A percentile compares a stretch with the other conserved stretches of the same genome.
These are phyloP conservation scores for Helenozyma baotianmanensis DNA, from an alignment of 805 yeast genomes.

Conservation along the genomic window DNA sequence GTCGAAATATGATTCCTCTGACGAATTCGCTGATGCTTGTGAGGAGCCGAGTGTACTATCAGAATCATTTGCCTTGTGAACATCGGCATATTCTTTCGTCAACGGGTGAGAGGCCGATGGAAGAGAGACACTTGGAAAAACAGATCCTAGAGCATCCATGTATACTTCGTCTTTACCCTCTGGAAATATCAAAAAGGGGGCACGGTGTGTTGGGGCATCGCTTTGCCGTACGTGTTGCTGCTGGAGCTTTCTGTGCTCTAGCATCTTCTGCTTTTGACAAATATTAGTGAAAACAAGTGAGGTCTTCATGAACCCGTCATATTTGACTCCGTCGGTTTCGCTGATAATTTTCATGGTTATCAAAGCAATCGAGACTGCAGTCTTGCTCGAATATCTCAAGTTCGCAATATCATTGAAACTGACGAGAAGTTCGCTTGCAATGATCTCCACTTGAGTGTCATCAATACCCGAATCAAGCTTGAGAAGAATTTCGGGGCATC, in stretches of 20 bases:
- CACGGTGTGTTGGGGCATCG: conserved; percentile 81
- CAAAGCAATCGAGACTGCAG: conserved; percentile 47
- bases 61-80: not conserved
- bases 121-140: conserved; percentile 56
- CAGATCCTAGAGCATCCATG: conserved; percentile 45
- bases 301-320: conserved; percentile 47
- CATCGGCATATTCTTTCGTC: conserved; percentile 23
- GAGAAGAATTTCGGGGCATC: conserved; percentile 45
- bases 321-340: conserved; percentile 5
- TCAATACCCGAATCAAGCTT: conserved; percentile 32
- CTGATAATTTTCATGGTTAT: conserved; percentile 32
- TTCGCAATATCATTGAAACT: conserved; percentile 69
- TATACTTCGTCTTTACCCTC: conserved; percentile 46
- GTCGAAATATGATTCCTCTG: conserved; percentile 13
- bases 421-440: conserved; percentile 27
- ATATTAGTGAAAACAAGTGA: conserved; percentile 59
- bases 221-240: conserved; percentile 60
- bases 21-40: conserved; percentile 12
- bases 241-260: conserved; percentile 48
- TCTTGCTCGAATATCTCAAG: conserved; percentile 52
- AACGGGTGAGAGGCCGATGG: conserved; percentile 64
- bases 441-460: conserved; percentile 10
- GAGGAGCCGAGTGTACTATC: conserved; percentile 1
- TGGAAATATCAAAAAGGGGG: conserved; percentile 62
- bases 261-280: conserved; percentile 45